Percentiles rank a stretch among this genome's conserved stretches.
Evolutionary conservation across 192 early-diverging fungal species (phyloP).

Genomic region (Jimgerdemannia flammicorona): DNA sequence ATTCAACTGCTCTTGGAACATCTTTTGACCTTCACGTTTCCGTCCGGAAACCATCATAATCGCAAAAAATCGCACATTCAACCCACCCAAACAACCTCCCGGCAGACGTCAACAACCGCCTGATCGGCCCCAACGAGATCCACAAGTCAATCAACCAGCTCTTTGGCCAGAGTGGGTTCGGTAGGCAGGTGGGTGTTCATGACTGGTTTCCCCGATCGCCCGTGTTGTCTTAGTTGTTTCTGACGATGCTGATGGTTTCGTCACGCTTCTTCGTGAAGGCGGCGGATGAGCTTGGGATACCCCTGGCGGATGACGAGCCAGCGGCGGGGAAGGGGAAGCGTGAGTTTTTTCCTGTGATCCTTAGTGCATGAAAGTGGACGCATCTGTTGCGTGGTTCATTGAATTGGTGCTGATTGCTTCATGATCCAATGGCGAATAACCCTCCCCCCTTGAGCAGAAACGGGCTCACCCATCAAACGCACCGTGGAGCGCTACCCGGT

Average conservation of each 20-base stretch:
- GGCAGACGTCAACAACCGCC: conserved; percentile 46
- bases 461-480: background rate
- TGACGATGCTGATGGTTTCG: background rate
- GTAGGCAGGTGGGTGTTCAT: background rate
- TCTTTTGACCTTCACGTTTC: no score
- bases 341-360: background rate
- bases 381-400: no score
- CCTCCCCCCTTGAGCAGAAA: background rate
- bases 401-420: no score
- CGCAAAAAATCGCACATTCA: no score
- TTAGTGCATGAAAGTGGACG: no score
- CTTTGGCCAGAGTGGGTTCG: conserved; percentile 32
- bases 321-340: background rate
- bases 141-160: conserved; percentile 36
- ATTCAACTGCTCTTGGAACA: no score
- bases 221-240: background rate
- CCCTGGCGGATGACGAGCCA: background rate
- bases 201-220: background rate
- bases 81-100: no score
- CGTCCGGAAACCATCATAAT: no score
- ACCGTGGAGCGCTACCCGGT: conserved; percentile 32
- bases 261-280: background rate
- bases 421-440: no score
- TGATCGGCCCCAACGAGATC: conserved; percentile 30
- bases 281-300: background rate